Evolutionary conservation across 2,329 filamentous ascomycete genomes (phyloP).

Genomic region (Hypoxylon sp.): DNA sequence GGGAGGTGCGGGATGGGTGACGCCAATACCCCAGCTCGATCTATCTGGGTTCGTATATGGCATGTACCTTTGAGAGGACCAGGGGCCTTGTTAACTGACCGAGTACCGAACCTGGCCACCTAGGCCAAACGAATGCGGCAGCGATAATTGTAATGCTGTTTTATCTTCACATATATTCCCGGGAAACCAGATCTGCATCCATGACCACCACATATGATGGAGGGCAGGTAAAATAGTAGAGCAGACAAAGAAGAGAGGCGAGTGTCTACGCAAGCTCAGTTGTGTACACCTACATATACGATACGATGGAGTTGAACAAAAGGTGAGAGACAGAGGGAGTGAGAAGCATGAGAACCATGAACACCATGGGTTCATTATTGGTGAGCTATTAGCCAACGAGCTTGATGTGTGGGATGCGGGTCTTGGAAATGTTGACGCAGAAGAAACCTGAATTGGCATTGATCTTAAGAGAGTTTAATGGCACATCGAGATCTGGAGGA

Average conservation of each 20-base stretch:
- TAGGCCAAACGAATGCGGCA: conserved; percentile 36
- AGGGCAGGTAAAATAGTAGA: conserved; percentile 13
- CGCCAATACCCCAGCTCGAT: conserved; percentile 14
- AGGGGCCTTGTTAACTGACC: conserved; percentile 21
- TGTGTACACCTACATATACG: conserved; percentile 24
- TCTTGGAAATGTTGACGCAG: conserved; percentile 41
- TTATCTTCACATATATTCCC: conserved; percentile 31
- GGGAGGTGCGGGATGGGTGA: conserved; percentile 30
- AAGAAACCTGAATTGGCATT: conserved; percentile 45
- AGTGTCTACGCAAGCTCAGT: conserved; percentile 30
- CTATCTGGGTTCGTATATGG: conserved; percentile 33
- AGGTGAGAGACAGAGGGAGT: conserved; percentile 20
- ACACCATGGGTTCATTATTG: conserved; percentile 18
- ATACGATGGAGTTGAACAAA: conserved; percentile 29
- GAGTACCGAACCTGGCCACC: conserved; percentile 25
- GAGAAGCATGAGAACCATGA: not conserved
- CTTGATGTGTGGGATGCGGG: conserved; percentile 33
- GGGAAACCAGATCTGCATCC: conserved; percentile 27
- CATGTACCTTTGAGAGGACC: conserved; percentile 20
- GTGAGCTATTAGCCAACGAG: conserved; percentile 19
- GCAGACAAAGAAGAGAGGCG: conserved; percentile 23
- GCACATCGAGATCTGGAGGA: conserved; percentile 41
- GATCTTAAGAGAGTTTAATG: conserved; percentile 32
- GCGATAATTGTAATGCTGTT: conserved; percentile 30
- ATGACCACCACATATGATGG: conserved; percentile 29